Percentiles rank a stretch among this genome's conserved stretches.
Evolutionary conservation across 1,139 yeast genomes (phyloP).

Genomic region (Pichia sp.): DNA sequence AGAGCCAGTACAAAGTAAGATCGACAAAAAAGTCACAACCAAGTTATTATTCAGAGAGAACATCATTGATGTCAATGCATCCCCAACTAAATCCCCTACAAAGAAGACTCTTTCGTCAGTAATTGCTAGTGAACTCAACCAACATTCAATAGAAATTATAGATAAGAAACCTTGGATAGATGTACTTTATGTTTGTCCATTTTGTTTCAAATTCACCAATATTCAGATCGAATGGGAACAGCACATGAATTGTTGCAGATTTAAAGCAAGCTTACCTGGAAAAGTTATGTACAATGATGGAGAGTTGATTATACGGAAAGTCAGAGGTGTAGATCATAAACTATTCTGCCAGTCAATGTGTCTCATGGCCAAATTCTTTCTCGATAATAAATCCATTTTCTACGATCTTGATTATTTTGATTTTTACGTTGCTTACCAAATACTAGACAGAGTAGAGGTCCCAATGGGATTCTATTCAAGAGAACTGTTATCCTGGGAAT

Average conservation of each 20-base stretch:
- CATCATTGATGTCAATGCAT: slow-evolving; percentile 14
- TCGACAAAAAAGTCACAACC: background rate
- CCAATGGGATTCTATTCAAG: slow-evolving; percentile 95
- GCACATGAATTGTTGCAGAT: slow-evolving; percentile 41
- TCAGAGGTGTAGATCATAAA: slow-evolving; percentile 61
- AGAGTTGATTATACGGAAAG: slow-evolving; percentile 51
- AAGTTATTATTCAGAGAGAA: slow-evolving; percentile 9
- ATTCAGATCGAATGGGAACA: slow-evolving; percentile 24
- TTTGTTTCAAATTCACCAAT: slow-evolving; percentile 78
- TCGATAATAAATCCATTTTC: slow-evolving; percentile 89
- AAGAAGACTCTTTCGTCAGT: background rate
- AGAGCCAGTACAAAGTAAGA: slow-evolving; percentile 8
- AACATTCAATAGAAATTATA: background rate
- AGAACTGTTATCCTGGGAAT: slow-evolving; percentile 80
- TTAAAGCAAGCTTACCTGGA: slow-evolving; percentile 54
- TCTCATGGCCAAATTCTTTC: slow-evolving; percentile 79
- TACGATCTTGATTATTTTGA: slow-evolving; percentile 78
- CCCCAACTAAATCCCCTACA: background rate
- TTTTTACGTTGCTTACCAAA: slow-evolving; percentile 70
- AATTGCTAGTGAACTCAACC: background rate
- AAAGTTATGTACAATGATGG: slow-evolving; percentile 64
- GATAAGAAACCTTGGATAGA: slow-evolving; percentile 49
- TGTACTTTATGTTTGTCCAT: slow-evolving; percentile 67
- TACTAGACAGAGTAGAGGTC: slow-evolving; percentile 34
- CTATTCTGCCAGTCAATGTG: slow-evolving; percentile 81